Conservation (phyloP, 148 eudicot genomes). For the Polygonum aviculare region DNA sequence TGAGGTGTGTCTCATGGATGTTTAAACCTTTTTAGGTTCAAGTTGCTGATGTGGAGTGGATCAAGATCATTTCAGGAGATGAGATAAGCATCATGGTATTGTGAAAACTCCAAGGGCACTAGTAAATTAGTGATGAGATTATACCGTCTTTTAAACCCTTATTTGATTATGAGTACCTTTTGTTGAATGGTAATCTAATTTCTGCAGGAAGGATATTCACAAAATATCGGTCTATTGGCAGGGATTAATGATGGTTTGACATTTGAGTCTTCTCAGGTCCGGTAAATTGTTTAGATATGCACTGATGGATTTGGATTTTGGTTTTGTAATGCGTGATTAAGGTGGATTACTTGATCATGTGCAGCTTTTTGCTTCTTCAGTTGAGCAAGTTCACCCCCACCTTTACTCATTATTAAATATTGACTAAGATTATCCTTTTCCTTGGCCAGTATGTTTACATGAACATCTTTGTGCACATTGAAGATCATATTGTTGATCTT, state of each 20-base stretch:
- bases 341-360: not conserved
- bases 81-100: constrained; percentile 59
- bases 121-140: not conserved
- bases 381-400: not conserved
- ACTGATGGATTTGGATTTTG: not conserved
- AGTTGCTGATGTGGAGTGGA: constrained; percentile 88
- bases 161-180: not conserved
- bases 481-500: constrained; percentile 46
- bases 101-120: not conserved
- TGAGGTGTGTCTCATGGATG: constrained; percentile 8
- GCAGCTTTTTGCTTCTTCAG: not conserved
- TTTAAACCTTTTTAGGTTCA: constrained; percentile 32
- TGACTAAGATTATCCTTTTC: not conserved
- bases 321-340: not conserved
- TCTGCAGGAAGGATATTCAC: constrained; percentile 61
- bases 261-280: constrained; percentile 73
- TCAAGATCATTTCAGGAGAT: constrained; percentile 52
- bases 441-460: constrained; percentile 56
- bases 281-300: constrained; percentile 10
- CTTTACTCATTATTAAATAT: not conserved
- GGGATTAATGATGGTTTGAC: constrained; percentile 57
- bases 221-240: constrained; percentile 48
- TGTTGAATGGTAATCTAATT: constrained; percentile 4
- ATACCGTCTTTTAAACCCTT: constrained; percentile 2
- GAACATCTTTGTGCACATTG: constrained; percentile 55